Evolutionary conservation across 1,284 basidiomycete genomes (phyloP), one percentile per base, ranked within the genome.

Genomic region (Ganoderma leucocontextum): DNA sequence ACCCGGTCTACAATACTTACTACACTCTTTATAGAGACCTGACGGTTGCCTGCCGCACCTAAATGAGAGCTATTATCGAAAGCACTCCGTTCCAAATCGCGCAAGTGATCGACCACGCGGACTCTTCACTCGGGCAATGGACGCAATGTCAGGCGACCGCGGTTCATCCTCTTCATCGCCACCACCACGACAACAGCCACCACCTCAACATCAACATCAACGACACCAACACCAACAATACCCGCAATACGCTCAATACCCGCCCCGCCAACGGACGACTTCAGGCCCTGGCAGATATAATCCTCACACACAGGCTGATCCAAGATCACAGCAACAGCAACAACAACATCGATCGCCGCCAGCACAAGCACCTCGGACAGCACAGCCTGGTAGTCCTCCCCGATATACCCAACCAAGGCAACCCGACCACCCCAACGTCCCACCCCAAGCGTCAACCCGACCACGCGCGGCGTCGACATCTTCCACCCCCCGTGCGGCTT

Each of bases 31-130:
- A 19, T 64, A 88, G 87, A 80, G 72, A 22, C 73, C 74, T 0
- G 86, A 89, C 74, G 90, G 90, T 9, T 91, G 90, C 75, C 79
- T 92, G 35, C 77, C 85, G 5, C 78, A 77, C 7, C 80, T 75
- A 4, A 85, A 89, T 63, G 90, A 92, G 82, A 79, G 78, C 6
- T 82, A 81, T 73, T 94, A 93, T 76, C 84, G 92, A 72, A 85
- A 82, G 64, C 78, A 91, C 74, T 90, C 89, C 2, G 87, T 94
- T 0, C 92, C 92, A 2, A 84, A 84, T 57, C 83, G 82, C 60
- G 75, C 82, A 8, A 78, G 77, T 47, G 74, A 76, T 33, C 84
- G 85, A 44, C 82, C 86, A 22, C 84, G 88, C 49, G 84, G 86
- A 5, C 68, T 91, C 13, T 90, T 91, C 75, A 82, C 85, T 12